Evolutionary conservation across 2,329 filamentous ascomycete genomes (phyloP), one percentile per base, ranked within the genome.

Genomic region (Fusarium zealandicum): DNA sequence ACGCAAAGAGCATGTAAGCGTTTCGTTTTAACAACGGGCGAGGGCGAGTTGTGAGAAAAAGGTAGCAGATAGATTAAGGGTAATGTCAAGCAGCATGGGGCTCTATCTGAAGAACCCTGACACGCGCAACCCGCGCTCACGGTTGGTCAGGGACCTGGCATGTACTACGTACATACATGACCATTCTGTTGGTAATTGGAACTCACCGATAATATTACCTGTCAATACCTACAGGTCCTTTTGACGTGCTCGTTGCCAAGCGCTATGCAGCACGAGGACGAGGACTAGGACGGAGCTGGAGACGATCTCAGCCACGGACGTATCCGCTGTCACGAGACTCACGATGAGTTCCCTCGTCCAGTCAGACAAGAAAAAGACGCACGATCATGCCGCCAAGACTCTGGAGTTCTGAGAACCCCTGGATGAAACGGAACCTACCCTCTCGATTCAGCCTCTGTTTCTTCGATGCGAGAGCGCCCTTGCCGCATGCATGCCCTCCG

Each of bases 151-250:
- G 38, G 22, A 25, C 22, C 22, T 25, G 22, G 22, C 22, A 25
- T 25, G 22, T 25, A 25, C 3, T 25, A 25, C 22, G 22, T 25
- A 25, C 8, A 9, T 18, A 32, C 28, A 27, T 13, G 12, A 27
- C 20, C 38, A 47, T 38, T 43, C 57, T 60, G 56, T 51, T 31
- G 47, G 43, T 61, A 33, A 61, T 61, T 33, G 42, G 28, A 37
- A 27, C 36, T 51, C 27, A 35, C 36, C 39, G 38, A 25, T 22
- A 22, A 22, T 25, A 25, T 8, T 25, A 25, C 8, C 7, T 25
- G 22, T 25, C 8, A 22, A 7, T 8, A 25, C 22, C 22, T 25
- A 8, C 22, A 25, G 22, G 7, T 25, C 22, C 7, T 40, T 32
- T 49, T 58, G 43, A 49, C 22, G 44, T 30, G 50, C 32, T 47